A percentile compares a stretch with the other conserved stretches of the same genome.
These are phyloP conservation scores for Clonostachys byssicola DNA, from an alignment of 2,329 filamentous ascomycete species.

Conservation along the genomic window DNA sequence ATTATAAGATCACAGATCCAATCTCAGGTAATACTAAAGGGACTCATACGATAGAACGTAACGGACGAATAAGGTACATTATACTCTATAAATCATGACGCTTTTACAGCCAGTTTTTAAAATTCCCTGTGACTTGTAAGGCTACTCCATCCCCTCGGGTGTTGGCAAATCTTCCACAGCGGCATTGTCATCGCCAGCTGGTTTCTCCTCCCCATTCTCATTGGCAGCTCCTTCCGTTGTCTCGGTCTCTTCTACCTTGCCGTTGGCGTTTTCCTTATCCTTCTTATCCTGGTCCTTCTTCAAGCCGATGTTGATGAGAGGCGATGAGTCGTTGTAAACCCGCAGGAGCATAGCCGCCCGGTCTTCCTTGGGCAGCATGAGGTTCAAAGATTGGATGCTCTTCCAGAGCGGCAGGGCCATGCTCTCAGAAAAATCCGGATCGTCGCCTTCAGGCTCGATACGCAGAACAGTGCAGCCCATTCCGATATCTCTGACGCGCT, in stretches of 20 bases:
- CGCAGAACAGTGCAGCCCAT: constrained; percentile 92
- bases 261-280: constrained; percentile 19
- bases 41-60: neutral
- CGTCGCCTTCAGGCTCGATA: constrained; percentile 69
- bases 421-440: constrained; percentile 60
- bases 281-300: constrained; percentile 42
- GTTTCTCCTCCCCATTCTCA: constrained; percentile 6
- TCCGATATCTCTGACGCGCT: constrained; percentile 70
- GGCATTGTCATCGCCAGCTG: constrained; percentile 14
- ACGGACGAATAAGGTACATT: too few relatives aligned
- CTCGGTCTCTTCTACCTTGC: constrained; percentile 22
- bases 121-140: too few relatives aligned
- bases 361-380: constrained; percentile 98
- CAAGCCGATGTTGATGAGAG: constrained; percentile 68
- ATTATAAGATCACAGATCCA: constrained; percentile 3
- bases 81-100: neutral
- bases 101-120: constrained; percentile 2
- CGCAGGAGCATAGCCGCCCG: constrained; percentile 86
- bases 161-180: constrained; percentile 31
- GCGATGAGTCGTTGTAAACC: constrained; percentile 84
- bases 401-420: constrained; percentile 94
- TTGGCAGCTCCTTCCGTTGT: constrained; percentile 9
- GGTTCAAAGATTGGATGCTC: constrained; percentile 84
- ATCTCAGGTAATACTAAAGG: constrained; percentile 5
- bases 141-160: constrained; percentile 16